Evolutionary conservation across 2,329 filamentous ascomycete species (phyloP).

Genomic region (Colletotrichum liaoningense): DNA sequence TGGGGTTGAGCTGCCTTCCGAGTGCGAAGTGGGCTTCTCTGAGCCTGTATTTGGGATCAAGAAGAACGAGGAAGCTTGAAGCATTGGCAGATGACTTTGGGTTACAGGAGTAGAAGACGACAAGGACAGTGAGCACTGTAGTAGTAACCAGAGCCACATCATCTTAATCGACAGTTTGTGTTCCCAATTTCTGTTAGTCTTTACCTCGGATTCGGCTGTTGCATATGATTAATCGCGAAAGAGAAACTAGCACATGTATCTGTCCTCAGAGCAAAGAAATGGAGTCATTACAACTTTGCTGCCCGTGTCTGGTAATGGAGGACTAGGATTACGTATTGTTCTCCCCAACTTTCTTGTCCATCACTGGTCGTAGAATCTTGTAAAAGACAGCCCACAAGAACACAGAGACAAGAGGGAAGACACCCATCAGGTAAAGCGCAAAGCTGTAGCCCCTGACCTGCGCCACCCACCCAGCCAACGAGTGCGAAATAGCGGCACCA

Average conservation of each 20-base stretch:
- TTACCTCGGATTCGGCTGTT: too few relatives aligned
- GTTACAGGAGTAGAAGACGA: neutral
- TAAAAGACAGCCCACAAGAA: slow-evolving; percentile 12
- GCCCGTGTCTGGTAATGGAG: neutral
- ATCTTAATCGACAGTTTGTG: neutral
- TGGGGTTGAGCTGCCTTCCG: slow-evolving; percentile 43
- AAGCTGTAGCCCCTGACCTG: slow-evolving; percentile 24
- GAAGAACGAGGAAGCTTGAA: slow-evolving; percentile 2
- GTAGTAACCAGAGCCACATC: neutral
- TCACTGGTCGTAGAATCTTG: slow-evolving; percentile 14
- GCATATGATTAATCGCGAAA: too few relatives aligned
- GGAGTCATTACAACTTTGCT: neutral
- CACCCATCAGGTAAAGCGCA: slow-evolving; percentile 14
- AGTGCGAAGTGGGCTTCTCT: slow-evolving; percentile 42
- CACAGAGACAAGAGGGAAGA: slow-evolving; percentile 27
- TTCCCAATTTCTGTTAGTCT: neutral
- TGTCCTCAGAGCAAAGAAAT: too few relatives aligned
- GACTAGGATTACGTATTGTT: neutral
- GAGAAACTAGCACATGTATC: too few relatives aligned
- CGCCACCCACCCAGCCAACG: slow-evolving; percentile 22
- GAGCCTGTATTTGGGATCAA: slow-evolving; percentile 41
- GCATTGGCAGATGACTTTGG: neutral
- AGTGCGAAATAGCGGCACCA: slow-evolving; percentile 24
- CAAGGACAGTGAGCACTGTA: neutral
- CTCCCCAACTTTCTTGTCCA: slow-evolving; percentile 12